A percentile compares a stretch with the other conserved stretches of the same genome.
Conservation (phyloP, 2,329 filamentous ascomycete species). For the Fusarium kyushuense region DNA sequence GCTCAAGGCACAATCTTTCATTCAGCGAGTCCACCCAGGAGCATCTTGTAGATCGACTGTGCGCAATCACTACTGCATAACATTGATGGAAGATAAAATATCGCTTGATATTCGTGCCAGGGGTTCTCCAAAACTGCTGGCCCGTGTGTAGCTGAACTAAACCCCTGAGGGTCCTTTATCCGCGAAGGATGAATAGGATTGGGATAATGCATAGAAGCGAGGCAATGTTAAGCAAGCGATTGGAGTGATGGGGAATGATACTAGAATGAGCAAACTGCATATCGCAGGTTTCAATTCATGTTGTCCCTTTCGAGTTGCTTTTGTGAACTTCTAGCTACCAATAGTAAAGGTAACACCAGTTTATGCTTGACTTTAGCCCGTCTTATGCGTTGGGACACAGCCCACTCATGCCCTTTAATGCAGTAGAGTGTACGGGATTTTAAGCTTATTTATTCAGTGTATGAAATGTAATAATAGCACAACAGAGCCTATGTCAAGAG, state of each 20-base stretch:
- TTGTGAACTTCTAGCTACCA: background rate
- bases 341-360: background rate
- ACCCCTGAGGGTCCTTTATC: conserved; percentile 17
- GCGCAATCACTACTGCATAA: background rate
- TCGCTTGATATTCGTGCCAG: background rate
- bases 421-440: background rate
- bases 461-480: background rate
- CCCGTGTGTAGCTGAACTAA: conserved; percentile 30
- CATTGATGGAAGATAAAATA: background rate
- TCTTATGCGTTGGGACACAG: background rate
- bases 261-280: background rate
- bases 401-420: background rate
- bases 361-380: background rate
- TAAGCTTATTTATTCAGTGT: background rate
- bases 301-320: background rate
- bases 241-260: background rate
- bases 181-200: conserved; percentile 28
- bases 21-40: fast-evolving
- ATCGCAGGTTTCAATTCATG: conserved; percentile 5
- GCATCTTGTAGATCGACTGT: background rate
- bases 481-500: background rate
- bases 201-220: conserved; percentile 2
- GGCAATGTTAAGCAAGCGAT: background rate
- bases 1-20: background rate
- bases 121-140: conserved; percentile 5